Base-by-base conservation (phyloP, 257 asterid genomes). In the Dorcoceras hygrometricum region DNA sequence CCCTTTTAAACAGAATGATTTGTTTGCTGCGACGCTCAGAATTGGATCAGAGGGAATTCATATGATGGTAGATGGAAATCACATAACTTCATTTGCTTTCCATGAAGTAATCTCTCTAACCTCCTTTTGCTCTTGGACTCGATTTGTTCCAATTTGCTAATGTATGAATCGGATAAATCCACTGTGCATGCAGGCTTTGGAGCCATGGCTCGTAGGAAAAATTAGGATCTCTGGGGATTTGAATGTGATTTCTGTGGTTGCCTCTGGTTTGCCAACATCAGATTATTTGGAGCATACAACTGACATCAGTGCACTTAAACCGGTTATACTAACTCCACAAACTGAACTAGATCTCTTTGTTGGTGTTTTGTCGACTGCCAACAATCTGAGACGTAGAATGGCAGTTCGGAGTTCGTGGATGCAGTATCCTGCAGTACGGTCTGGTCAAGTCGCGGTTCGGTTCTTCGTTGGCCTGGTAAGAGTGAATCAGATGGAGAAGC, bases 331-430 rank as follows among this genome's bases (percentile, higher is more conserved):
- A 71, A 80, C 90, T 79, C 85, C 75, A 22, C 70, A 32, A 43
- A 79, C 60, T 71, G 77, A 62, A 65, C 84, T 94, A 53, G 63
- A 84, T 72, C 96, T 94, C 71, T 83, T 94, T 59, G 78, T 94
- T 73, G 99, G 99, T 59, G 89, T 90, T 34, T 84, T 94, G 72
- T 94, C 99, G 57, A 94, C 97, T n/a, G 84, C 99, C 63, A 94
- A 94, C 81, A 94, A 90, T 80, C 90, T 94, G 77, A 90, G 87
- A 75, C 98, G 96, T 65, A 79, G 99, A 82, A 94, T 94, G 99
- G 95, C 98, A 23, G 98, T 90, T 50, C 83, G 97, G 72, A 87
- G 98, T 82, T 87, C 99, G 5, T 94, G 99, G 99, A 90, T 94
- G 96, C 99, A 94, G 78, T 90, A 90, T 75, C 83, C 83, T 39